A percentile compares a stretch with the other conserved stretches of the same genome.
Evolutionary conservation across 306 rosid species (phyloP).

Genomic region (Senna tora): DNA sequence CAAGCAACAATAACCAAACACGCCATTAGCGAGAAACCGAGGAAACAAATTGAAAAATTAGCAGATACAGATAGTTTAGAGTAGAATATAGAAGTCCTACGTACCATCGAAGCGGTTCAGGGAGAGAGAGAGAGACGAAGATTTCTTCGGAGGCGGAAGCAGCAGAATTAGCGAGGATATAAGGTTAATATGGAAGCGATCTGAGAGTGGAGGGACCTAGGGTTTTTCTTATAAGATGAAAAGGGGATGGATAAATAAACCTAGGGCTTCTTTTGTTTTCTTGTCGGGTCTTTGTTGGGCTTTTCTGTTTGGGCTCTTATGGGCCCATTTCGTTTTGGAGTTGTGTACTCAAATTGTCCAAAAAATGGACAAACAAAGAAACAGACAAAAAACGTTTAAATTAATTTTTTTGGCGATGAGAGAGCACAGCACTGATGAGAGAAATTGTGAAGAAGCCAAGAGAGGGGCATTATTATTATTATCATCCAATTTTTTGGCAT

Average conservation of each 20-base stretch:
- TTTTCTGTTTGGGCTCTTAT: not conserved
- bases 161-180: not conserved
- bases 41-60: not conserved
- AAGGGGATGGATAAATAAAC: not conserved
- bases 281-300: not conserved
- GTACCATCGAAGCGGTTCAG: conserved; percentile 36
- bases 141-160: not conserved
- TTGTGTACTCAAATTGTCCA: not conserved
- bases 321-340: not conserved
- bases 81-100: not conserved
- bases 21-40: not conserved
- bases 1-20: not conserved
- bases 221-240: conserved; percentile 28
- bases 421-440: too few species aligned
- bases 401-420: too few species aligned
- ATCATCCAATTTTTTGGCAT: too few species aligned
- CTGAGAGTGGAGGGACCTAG: conserved; percentile 20
- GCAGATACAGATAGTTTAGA: not conserved
- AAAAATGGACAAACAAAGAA: not conserved
- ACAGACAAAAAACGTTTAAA: too few species aligned
- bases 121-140: not conserved
- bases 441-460: too few species aligned
- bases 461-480: too few species aligned
- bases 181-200: conserved; percentile 6
- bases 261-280: not conserved